Conservation (phyloP, 805 yeast species). For the Nakazawaea peltata region DNA sequence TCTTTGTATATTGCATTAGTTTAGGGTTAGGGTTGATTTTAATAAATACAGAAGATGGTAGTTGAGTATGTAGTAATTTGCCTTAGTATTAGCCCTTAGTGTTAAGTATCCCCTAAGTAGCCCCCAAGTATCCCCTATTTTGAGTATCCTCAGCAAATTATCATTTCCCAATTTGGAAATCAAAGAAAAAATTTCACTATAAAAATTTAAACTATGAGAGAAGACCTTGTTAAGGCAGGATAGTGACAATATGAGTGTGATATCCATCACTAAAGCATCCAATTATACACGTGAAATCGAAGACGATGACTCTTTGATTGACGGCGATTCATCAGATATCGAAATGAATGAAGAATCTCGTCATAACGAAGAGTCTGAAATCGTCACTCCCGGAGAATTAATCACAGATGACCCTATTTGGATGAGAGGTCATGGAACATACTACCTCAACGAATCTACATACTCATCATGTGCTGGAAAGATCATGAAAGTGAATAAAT, state of each 20-base stretch:
- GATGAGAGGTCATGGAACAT: slow-evolving; percentile 99
- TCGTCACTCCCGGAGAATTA: slow-evolving; percentile 93
- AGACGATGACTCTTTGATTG: slow-evolving; percentile 17
- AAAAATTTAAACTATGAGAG: too few species aligned
- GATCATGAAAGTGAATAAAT: slow-evolving; percentile 76
- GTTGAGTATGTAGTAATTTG: too few species aligned
- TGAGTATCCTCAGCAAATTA: too few species aligned
- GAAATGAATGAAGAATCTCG: slow-evolving; percentile 15
- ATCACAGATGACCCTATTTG: slow-evolving; percentile 94
- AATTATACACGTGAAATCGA: slow-evolving; percentile 2
- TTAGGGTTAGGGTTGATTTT: too few species aligned
- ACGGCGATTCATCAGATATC: slow-evolving; percentile 17
- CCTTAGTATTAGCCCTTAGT: too few species aligned
- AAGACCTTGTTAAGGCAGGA: too few species aligned
- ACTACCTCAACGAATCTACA: slow-evolving; percentile 64
- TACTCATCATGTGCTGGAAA: slow-evolving; percentile 92
- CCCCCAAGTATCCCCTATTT: too few species aligned
- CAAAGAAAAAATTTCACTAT: too few species aligned
- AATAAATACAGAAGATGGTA: too few species aligned
- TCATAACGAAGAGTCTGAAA: slow-evolving; percentile 11
- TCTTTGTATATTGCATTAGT: not conserved
- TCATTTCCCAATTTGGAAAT: too few species aligned
- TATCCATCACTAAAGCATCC: slow-evolving; percentile 5
- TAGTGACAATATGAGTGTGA: slow-evolving; percentile 6
- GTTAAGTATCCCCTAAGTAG: too few species aligned